These are phyloP conservation scores for Astraeus odoratus DNA, from an alignment of 768 basidiomycete genomes.

Conservation along the genomic window DNA sequence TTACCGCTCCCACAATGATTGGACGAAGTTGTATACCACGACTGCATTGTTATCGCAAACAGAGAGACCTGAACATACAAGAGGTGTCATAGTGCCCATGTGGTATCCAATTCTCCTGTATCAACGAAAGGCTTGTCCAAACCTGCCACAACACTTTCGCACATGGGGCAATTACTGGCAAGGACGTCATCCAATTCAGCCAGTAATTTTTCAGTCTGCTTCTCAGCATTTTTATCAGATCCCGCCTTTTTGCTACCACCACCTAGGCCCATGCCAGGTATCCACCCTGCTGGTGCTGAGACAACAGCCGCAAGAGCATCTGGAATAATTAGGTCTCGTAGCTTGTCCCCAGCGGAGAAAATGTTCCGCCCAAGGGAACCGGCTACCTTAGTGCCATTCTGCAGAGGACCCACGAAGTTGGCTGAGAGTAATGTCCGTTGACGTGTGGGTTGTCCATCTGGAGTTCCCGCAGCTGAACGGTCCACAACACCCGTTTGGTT, in stretches of 20 bases:
- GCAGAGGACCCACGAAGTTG: slow-evolving; percentile 56
- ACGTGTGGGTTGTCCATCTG: slow-evolving; percentile 37
- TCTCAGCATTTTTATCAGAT: slow-evolving; percentile 42
- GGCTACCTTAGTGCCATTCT: slow-evolving; percentile 58
- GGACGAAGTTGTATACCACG: no score
- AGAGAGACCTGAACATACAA: neutral
- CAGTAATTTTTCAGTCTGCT: slow-evolving; percentile 65
- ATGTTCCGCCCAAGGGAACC: slow-evolving; percentile 71
- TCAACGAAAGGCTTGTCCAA: slow-evolving; percentile 84
- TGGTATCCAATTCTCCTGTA: slow-evolving; percentile 70
- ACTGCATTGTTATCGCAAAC: no score
- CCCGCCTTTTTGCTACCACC: slow-evolving; percentile 42
- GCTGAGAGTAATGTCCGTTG: slow-evolving; percentile 71
- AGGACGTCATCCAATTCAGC: slow-evolving; percentile 85
- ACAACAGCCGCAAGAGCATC: slow-evolving; percentile 87
- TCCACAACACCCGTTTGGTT: slow-evolving; percentile 27
- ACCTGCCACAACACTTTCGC: slow-evolving; percentile 81
- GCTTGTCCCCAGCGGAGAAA: slow-evolving; percentile 80
- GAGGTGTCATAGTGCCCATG: slow-evolving; percentile 58
- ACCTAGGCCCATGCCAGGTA: slow-evolving; percentile 54
- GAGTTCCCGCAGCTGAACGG: slow-evolving; percentile 27
- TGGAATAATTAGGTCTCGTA: slow-evolving; percentile 90
- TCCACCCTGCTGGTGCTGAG: slow-evolving; percentile 62
- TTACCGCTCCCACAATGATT: no score
- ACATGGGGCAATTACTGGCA: slow-evolving; percentile 86